Evolutionary conservation across 768 basidiomycete species (phyloP), one percentile per base, ranked within the genome.

Genomic region (Krasilnikovozyma curviuscula): DNA sequence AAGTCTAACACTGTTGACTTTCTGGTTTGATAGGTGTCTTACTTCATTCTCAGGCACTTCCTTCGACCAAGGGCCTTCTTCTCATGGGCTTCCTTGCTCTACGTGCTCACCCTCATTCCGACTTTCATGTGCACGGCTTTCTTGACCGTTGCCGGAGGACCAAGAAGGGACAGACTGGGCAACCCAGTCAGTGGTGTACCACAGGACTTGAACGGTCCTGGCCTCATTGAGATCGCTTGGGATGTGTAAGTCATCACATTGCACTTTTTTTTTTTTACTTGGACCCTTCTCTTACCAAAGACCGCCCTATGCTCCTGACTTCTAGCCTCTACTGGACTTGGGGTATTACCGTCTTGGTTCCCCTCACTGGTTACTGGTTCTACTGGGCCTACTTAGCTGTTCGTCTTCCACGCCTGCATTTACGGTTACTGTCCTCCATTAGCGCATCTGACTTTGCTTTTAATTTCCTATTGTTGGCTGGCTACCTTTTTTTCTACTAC

Each of bases 61-160:
- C 35, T 46, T 21, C 45, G 45, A 35, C 45, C 45, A 14, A 24
- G 45, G n/a, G 27, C 35, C 6, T n/a, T 37, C 45, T 18, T 46
- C 24, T 46, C 45, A 9, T 34, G 45, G n/a, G 45, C 45, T 34
- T 46, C 45, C 5, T 39, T 46, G 28, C 27, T 46, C 25, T 46
- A 34, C 45, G 9, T 46, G 35, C 13, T 46, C 24, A 46, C 45
- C 35, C 35, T 46, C 35, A 16, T 46, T 38, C 45, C 45, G 10
- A 29, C 45, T 14, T 12, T 39, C 7, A 19, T 46, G 19, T 7
- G 27, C 25, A 38, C 28, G 28, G 35, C 28, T 5, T 37, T 25
- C 24, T 38, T 46, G 18, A 27, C 30, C 35, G 14, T 25, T 23
- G 14, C 24, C 25, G 45, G 45, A 6, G 21, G 24, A 16, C 45